These are phyloP conservation scores for Hibiscus tridactylites DNA, from an alignment of 345 rosid genomes.

Conservation along the genomic window DNA sequence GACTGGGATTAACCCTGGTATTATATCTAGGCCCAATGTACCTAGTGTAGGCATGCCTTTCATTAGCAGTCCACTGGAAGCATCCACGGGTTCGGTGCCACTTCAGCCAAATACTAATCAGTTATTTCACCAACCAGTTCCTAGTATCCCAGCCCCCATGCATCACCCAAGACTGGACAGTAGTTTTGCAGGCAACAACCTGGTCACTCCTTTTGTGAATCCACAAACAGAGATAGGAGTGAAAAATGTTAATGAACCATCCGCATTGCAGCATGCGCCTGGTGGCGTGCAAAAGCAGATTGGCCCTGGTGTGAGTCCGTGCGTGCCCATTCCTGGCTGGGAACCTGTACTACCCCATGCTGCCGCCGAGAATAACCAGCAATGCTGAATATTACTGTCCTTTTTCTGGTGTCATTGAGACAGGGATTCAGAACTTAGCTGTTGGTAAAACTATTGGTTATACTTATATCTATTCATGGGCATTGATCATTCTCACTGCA, in stretches of 20 bases:
- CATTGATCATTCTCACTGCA: conserved; percentile 1
- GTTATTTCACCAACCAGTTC: conserved; percentile 36
- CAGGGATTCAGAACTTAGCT: background rate
- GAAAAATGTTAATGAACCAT: conserved; percentile 8
- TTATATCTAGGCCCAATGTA: conserved; percentile 44
- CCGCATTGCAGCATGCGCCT: conserved; percentile 18
- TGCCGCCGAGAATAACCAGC: conserved; percentile 9
- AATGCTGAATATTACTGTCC: conserved; percentile 9
- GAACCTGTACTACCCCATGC: conserved; percentile 19
- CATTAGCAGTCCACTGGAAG: conserved; percentile 23
- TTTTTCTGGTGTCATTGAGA: background rate
- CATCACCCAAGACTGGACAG: conserved; percentile 25
- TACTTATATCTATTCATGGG: background rate
- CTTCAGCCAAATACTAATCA: conserved; percentile 32
- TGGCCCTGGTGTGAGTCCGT: conserved; percentile 3
- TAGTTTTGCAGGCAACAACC: conserved; percentile 18
- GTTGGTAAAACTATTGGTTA: background rate
- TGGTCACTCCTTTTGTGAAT: conserved; percentile 18
- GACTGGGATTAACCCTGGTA: conserved; percentile 67
- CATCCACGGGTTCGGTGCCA: conserved; percentile 17
- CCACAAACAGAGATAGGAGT: conserved; percentile 8
- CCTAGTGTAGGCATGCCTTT: conserved; percentile 33
- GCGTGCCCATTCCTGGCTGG: conserved; percentile 18
- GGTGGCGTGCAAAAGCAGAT: background rate
- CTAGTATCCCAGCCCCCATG: conserved; percentile 20